phyloP scores from a whole-genome alignment of 768 basidiomycete genomes.

The Scleroderma citrinum region DNA sequence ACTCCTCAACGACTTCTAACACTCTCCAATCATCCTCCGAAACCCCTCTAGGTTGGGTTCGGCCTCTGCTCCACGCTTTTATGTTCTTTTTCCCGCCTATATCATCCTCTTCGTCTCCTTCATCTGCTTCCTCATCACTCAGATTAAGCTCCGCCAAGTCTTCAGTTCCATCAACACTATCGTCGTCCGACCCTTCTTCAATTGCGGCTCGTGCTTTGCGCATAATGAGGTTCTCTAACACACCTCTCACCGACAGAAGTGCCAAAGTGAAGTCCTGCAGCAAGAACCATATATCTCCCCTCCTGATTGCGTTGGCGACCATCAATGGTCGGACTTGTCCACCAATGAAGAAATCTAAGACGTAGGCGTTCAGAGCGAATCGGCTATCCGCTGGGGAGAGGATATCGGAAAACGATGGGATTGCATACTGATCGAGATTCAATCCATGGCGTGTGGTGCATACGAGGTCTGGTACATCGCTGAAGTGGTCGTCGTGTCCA shows the following conservation, averaged over 20 bases:
- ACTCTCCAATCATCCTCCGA: slow-evolving; percentile 49
- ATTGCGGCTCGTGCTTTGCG: slow-evolving; percentile 9
- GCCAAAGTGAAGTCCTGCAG: slow-evolving; percentile 54
- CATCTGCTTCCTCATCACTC: slow-evolving; percentile 18
- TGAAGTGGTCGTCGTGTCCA: slow-evolving; percentile 54
- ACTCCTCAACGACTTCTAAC: slow-evolving; percentile 41
- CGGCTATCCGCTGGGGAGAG: slow-evolving; percentile 13
- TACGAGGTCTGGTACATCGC: slow-evolving; percentile 45
- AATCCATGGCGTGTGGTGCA: slow-evolving; percentile 48
- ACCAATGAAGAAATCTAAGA: slow-evolving; percentile 65
- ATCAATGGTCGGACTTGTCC: slow-evolving; percentile 48
- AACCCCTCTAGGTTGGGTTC: slow-evolving; percentile 32
- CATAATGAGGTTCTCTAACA: slow-evolving; percentile 42
- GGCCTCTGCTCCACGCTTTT: slow-evolving; percentile 5
- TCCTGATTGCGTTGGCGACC: slow-evolving; percentile 51
- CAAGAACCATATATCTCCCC: slow-evolving; percentile 59
- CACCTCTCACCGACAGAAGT: slow-evolving; percentile 42
- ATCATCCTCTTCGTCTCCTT: slow-evolving; percentile 19
- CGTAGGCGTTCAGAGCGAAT: slow-evolving; percentile 53
- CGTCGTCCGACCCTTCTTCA: slow-evolving; percentile 8
- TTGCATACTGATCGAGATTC: slow-evolving; percentile 51
- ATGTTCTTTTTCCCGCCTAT: slow-evolving; percentile 11
- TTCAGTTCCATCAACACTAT: slow-evolving; percentile 12
- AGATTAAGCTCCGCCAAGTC: slow-evolving; percentile 24
- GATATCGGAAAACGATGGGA: slow-evolving; percentile 46